A percentile compares a stretch with the other conserved stretches of the same genome.
Evolutionary conservation across 2,329 filamentous ascomycete genomes (phyloP).

Genomic region (Niveomyces coronatus): DNA sequence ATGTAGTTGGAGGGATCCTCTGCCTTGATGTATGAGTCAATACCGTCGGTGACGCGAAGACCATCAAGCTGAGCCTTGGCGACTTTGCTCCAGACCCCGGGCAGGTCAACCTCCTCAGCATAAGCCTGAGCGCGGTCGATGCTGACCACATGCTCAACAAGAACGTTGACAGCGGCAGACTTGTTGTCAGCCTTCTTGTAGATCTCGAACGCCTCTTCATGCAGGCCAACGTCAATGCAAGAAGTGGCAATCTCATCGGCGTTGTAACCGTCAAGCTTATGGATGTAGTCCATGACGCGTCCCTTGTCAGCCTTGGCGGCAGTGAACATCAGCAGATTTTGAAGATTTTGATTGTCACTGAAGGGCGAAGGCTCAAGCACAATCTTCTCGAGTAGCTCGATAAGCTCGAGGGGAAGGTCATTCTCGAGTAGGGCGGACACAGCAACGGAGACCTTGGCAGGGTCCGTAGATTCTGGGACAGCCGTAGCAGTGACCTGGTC

Average conservation of each 20-base stretch:
- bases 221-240: slow-evolving; percentile 88
- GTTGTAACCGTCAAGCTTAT: slow-evolving; percentile 79
- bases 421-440: slow-evolving; percentile 87
- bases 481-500: slow-evolving; percentile 95
- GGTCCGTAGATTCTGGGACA: slow-evolving; percentile 84
- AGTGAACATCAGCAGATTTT: slow-evolving; percentile 93
- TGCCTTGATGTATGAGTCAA: slow-evolving; percentile 95
- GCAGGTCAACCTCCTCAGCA: slow-evolving; percentile 84
- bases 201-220: slow-evolving; percentile 95
- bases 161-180: slow-evolving; percentile 74
- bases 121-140: slow-evolving; percentile 95
- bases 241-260: slow-evolving; percentile 86
- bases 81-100: slow-evolving; percentile 97
- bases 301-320: slow-evolving; percentile 94
- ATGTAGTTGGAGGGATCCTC: slow-evolving; percentile 85
- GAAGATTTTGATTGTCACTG: slow-evolving; percentile 92
- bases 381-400: slow-evolving; percentile 97
- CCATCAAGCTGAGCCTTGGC: slow-evolving; percentile 97
- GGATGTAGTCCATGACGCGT: slow-evolving; percentile 92
- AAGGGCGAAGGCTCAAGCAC: slow-evolving; percentile 98
- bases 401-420: slow-evolving; percentile 86
- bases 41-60: slow-evolving; percentile 80
- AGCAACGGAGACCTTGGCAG: slow-evolving; percentile 87
- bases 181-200: slow-evolving; percentile 97
- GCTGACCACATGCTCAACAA: slow-evolving; percentile 94